These are phyloP conservation scores for Aethionema arabicum DNA, from an alignment of 345 rosid genomes.

Conservation along the genomic window DNA sequence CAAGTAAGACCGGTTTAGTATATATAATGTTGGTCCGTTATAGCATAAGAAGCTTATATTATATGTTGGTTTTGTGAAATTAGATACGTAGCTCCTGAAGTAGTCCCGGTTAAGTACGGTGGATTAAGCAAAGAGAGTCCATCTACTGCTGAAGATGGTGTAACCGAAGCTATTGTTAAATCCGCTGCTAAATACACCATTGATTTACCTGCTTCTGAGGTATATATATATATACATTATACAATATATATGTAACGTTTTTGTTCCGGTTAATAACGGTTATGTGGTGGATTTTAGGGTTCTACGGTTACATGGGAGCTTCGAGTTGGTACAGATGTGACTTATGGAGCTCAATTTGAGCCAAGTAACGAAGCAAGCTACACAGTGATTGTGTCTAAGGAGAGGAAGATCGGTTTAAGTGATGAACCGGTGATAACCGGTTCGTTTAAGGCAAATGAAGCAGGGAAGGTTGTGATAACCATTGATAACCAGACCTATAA, in stretches of 20 bases:
- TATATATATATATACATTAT: background rate
- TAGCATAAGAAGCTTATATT: conserved; percentile 6
- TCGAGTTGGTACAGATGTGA: conserved; percentile 61
- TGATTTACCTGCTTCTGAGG: conserved; percentile 43
- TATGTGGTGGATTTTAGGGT: conserved; percentile 65
- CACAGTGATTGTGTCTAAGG: conserved; percentile 76
- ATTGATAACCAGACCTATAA: conserved; percentile 67
- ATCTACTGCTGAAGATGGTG: conserved; percentile 27
- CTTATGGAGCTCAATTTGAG: conserved; percentile 70
- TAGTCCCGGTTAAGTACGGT: conserved; percentile 42
- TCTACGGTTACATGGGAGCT: conserved; percentile 16
- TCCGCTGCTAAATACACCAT: conserved; percentile 33
- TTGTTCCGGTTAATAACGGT: too few relatives aligned
- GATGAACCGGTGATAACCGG: conserved; percentile 64
- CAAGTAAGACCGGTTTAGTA: conserved; percentile 51
- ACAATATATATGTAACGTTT: background rate
- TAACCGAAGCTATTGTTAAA: conserved; percentile 36
- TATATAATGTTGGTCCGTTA: conserved; percentile 1
- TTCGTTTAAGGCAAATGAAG: conserved; percentile 59
- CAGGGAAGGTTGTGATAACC: conserved; percentile 69
- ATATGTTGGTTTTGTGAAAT: conserved; percentile 1
- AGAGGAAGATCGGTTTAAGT: conserved; percentile 46
- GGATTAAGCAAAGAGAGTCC: conserved; percentile 41
- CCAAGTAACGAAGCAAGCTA: conserved; percentile 68
- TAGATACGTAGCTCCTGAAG: conserved; percentile 39